Percentiles rank a stretch among this genome's conserved stretches.
Conservation (phyloP, 2,329 filamentous ascomycete genomes). For the Xylaria sp. region DNA sequence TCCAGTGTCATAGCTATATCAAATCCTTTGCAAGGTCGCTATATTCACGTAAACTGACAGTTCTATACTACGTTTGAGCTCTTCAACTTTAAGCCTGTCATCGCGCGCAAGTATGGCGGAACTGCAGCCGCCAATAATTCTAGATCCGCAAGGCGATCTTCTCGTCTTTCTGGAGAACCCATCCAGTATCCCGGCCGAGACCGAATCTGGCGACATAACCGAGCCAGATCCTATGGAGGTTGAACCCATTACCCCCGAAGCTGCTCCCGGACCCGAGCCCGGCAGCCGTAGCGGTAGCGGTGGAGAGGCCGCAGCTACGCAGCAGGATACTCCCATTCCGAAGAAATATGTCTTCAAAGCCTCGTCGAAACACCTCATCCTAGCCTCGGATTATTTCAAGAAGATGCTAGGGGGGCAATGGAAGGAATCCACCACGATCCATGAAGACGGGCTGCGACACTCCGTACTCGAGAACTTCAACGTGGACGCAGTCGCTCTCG, state of each 20-base stretch:
- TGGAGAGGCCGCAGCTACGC: neutral
- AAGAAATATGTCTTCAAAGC: neutral
- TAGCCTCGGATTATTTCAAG: neutral
- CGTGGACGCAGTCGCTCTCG: neutral
- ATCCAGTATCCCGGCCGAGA: neutral
- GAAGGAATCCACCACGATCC: neutral
- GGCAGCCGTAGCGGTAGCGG: neutral
- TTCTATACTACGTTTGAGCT: neutral
- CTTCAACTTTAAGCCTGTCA: neutral
- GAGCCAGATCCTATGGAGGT: neutral
- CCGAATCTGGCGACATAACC: no score
- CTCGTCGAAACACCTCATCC: conserved; percentile 2
- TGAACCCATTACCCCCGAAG: neutral
- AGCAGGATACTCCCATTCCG: neutral
- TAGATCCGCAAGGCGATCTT: conserved; percentile 26
- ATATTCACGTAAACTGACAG: neutral
- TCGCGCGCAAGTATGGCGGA: neutral
- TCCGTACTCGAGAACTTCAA: conserved; percentile 1
- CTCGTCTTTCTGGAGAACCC: neutral
- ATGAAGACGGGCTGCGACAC: conserved; percentile 1
- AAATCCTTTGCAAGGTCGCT: neutral
- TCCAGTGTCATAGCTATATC: neutral
- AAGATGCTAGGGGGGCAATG: neutral
- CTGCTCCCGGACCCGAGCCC: neutral
- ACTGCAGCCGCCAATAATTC: neutral